Evolutionary conservation across 2,329 filamentous ascomycete genomes (phyloP).

Genomic region (Botrytis pseudocinerea): DNA sequence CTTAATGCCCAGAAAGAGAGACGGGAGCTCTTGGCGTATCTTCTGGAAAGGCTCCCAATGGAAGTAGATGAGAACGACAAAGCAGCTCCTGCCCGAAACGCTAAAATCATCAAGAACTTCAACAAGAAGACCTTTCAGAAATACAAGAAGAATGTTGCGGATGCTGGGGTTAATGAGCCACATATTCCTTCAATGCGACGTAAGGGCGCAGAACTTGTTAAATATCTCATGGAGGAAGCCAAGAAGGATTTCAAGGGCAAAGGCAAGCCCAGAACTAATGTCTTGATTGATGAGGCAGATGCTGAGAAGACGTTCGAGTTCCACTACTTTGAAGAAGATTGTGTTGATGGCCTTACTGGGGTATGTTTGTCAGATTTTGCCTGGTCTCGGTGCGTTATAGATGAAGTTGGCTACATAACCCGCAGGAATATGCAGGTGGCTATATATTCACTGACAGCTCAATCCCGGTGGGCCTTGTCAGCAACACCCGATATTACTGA

Average conservation of each 20-base stretch:
- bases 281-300: neutral
- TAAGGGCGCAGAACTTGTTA: neutral
- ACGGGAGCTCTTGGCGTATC: neutral
- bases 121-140: neutral
- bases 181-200: neutral
- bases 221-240: neutral
- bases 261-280: neutral
- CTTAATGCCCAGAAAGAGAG: neutral
- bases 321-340: neutral
- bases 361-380: neutral
- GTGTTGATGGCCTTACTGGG: neutral
- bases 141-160: neutral
- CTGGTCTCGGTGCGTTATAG: neutral
- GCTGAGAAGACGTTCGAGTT: neutral
- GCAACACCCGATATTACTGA: slow-evolving; percentile 10
- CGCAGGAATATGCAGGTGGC: neutral
- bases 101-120: neutral
- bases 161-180: slow-evolving; percentile 1
- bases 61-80: neutral
- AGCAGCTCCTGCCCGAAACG: neutral
- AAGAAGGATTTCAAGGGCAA: neutral
- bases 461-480: slow-evolving; percentile 16
- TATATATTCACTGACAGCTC: neutral
- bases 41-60: neutral
- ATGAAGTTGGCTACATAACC: slow-evolving; percentile 4